Percentiles rank a stretch among this genome's conserved stretches.
Evolutionary conservation across 148 eudicot species (phyloP).

Genomic region (Gaultheria prostrata): DNA sequence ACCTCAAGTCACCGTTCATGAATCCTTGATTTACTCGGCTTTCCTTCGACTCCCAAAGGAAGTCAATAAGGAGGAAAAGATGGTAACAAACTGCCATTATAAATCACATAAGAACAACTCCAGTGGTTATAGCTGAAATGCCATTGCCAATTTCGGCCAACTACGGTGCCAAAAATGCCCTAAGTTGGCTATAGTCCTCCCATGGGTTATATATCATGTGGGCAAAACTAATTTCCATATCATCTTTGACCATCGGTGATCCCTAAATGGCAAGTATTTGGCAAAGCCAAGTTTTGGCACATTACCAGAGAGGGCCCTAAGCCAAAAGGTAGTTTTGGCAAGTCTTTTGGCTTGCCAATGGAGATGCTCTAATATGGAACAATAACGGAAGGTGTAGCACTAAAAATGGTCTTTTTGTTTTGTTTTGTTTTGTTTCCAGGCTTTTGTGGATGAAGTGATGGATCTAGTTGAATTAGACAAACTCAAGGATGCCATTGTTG

Average conservation of each 20-base stretch:
- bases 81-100: constrained; percentile 27
- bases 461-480: constrained; percentile 43
- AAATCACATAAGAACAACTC: not conserved
- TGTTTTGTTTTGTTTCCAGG: constrained; percentile 25
- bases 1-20: constrained; percentile 46
- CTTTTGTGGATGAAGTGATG: constrained; percentile 50
- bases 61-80: constrained; percentile 36
- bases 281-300: not conserved
- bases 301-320: too few species aligned
- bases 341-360: not conserved
- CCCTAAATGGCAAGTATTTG: not conserved
- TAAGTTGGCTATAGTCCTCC: not conserved
- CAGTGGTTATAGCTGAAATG: not conserved
- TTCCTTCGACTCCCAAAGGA: constrained; percentile 48
- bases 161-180: not conserved
- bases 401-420: not conserved
- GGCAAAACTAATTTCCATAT: not conserved
- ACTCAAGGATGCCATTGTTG: constrained; percentile 47
- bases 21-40: constrained; percentile 49
- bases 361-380: not conserved
- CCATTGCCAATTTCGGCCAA: not conserved
- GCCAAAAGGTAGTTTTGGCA: not conserved
- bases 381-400: not conserved
- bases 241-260: not conserved
- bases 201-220: not conserved